Evolutionary conservation across 148 eudicot species (phyloP), one percentile per base, ranked within the genome.

Genomic region (Camellia lanceoleosa): DNA sequence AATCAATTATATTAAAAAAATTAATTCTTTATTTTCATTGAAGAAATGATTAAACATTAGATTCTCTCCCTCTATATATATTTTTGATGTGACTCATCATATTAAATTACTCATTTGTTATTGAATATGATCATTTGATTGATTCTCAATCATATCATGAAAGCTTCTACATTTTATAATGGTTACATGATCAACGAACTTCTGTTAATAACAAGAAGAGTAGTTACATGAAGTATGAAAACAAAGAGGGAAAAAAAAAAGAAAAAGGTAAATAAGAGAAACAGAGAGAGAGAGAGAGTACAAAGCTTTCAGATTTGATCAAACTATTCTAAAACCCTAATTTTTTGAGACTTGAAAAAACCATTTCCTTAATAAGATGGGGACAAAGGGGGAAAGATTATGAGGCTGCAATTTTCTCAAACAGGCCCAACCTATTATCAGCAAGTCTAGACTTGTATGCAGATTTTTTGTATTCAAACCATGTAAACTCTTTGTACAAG

Each of bases 391-490:
- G 51, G 9, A 51, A 18, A n/a, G 2, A 60, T 61, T 67, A 83
- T 52, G 80, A 64, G 75, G 86, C 83, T 20, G 83, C 83, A 56
- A 89, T 70, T 83, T 89, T 89, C 81, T 89, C 85, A 80, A 89
- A 89, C 16, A 81, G 82, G 59, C 82, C 84, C 76, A 89, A 68
- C 71, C 91, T 87, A 69, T 89, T 87, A 75, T 87, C 89, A 47
- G 88, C 86, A 16, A 89, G 82, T 30, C 80, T 81, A 5, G 87
- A 83, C 74, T 87, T 83, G 69, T 59, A 87, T 52, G 91, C 91
- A 9, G 89, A 87, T 68, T 87, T 89, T 81, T 89, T 89, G 84
- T 89, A 89, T 76, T 89, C 91, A 83, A 83, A 85, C 91, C 91
- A 88, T 23, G 91, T 86, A 79, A 88, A 88, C 77, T 88, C 91